Percentiles rank a stretch among this genome's conserved stretches.
These are phyloP conservation scores for Solanum neorickii DNA, from an alignment of 257 asterid genomes.

Conservation along the genomic window DNA sequence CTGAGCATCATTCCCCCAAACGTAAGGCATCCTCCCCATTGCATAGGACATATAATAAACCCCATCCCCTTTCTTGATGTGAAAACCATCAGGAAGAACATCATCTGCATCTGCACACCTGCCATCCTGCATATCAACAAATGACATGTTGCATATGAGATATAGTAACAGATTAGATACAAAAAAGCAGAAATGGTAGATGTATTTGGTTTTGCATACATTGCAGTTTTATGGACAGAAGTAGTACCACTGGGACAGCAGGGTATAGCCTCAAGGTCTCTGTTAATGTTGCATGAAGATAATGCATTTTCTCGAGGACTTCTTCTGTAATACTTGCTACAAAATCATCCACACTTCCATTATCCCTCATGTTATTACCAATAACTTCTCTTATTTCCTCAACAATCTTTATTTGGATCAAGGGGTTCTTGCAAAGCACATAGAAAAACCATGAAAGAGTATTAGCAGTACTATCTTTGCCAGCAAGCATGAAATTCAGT, in stretches of 20 bases:
- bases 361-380: background rate
- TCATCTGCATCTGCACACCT: constrained; percentile 61
- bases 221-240: background rate
- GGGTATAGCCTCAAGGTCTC: constrained; percentile 75
- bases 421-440: constrained; percentile 45
- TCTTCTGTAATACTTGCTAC: constrained; percentile 36
- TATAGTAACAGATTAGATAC: background rate
- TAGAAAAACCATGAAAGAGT: constrained; percentile 74
- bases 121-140: constrained; percentile 35
- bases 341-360: constrained; percentile 15
- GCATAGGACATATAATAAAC: constrained; percentile 54
- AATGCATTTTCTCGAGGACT: constrained; percentile 57
- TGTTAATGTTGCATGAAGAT: constrained; percentile 56
- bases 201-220: background rate
- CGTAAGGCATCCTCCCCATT: constrained; percentile 58
- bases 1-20: constrained; percentile 68
- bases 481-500: constrained; percentile 59
- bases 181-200: background rate
- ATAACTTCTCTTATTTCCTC: constrained; percentile 22
- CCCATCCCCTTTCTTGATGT: constrained; percentile 50
- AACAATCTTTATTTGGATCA: constrained; percentile 40
- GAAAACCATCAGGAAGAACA: constrained; percentile 59
- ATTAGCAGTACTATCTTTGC: constrained; percentile 65
- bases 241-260: constrained; percentile 57
- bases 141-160: background rate